phyloP scores from a whole-genome alignment of 108 stramenopile species.

The Skeletonema costatum region DNA sequence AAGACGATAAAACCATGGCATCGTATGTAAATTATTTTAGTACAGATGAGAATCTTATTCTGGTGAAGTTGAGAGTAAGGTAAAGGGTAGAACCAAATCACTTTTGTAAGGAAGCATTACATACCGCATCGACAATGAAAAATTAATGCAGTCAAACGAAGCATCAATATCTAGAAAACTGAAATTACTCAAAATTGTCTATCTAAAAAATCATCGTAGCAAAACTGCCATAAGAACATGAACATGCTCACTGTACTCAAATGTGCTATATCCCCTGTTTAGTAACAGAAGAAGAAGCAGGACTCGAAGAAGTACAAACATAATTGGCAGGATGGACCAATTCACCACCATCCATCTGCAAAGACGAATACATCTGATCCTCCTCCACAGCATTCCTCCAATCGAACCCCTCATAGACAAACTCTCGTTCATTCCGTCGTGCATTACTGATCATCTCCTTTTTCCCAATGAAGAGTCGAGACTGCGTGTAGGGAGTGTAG shows the following conservation, averaged over 20 bases:
- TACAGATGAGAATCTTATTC: no score
- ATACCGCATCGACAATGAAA: no score
- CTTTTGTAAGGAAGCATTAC: no score
- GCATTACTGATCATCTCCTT: constrained; percentile 44
- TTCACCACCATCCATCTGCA: background rate
- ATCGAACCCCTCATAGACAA: constrained; percentile 57
- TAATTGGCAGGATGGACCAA: constrained; percentile 15
- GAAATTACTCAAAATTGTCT: background rate
- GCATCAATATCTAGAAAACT: background rate
- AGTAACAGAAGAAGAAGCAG: background rate
- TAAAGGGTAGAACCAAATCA: no score
- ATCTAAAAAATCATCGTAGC: background rate
- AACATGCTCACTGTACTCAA: no score
- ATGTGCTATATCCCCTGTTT: no score
- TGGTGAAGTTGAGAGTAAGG: no score
- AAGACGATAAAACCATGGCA: no score
- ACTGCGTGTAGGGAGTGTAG: constrained; percentile 50
- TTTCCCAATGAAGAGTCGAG: constrained; percentile 37
- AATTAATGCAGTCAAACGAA: no score
- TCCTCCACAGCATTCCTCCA: constrained; percentile 54
- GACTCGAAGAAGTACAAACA: background rate
- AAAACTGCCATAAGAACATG: background rate
- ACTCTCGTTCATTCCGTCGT: constrained; percentile 58
- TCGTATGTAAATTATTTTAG: no score
- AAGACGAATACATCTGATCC: constrained; percentile 18